A percentile compares a stretch with the other conserved stretches of the same genome.
phyloP scores from a whole-genome alignment of 1,139 yeast genomes.

The Hyphopichia buzzinii region DNA sequence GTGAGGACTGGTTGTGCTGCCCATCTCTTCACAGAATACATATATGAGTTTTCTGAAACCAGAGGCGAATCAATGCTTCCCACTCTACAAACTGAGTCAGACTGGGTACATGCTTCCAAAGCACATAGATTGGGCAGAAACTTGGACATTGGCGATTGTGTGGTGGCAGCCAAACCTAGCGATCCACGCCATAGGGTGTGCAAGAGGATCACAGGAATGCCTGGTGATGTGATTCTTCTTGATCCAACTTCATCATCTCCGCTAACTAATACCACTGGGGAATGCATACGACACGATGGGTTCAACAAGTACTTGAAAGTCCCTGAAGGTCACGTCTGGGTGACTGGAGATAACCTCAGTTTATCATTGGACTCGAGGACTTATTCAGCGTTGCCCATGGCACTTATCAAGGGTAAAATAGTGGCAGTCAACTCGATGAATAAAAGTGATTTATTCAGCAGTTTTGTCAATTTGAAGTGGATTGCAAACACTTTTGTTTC shows the following conservation, averaged over 20 bases:
- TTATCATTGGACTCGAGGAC: slow-evolving; percentile 90
- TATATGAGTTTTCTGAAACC: slow-evolving; percentile 78
- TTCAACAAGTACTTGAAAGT: slow-evolving; percentile 62
- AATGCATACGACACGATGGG: slow-evolving; percentile 37
- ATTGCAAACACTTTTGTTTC: slow-evolving; percentile 42
- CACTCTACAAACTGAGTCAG: slow-evolving; percentile 70
- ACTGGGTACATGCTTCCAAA: slow-evolving; percentile 79
- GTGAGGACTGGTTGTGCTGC: slow-evolving; percentile 66
- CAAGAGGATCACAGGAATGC: slow-evolving; percentile 93
- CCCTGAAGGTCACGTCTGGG: slow-evolving; percentile 95
- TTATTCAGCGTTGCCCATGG: slow-evolving; percentile 87
- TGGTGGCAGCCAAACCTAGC: slow-evolving; percentile 88
- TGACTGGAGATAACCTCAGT: slow-evolving; percentile 89
- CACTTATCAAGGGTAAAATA: slow-evolving; percentile 80
- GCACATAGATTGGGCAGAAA: slow-evolving; percentile 55
- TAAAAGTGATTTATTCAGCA: slow-evolving; percentile 26
- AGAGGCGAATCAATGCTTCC: slow-evolving; percentile 96
- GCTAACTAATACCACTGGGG: slow-evolving; percentile 39
- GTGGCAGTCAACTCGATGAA: slow-evolving; percentile 59
- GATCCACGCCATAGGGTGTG: slow-evolving; percentile 86
- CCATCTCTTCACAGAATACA: slow-evolving; percentile 63
- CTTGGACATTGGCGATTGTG: slow-evolving; percentile 76
- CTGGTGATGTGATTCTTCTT: slow-evolving; percentile 78
- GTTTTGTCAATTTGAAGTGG: slow-evolving; percentile 53
- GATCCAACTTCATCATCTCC: slow-evolving; percentile 72